These are phyloP conservation scores for Pseudognaphalium luteoalbum DNA, from an alignment of 129 eudicot species.

Conservation along the genomic window DNA sequence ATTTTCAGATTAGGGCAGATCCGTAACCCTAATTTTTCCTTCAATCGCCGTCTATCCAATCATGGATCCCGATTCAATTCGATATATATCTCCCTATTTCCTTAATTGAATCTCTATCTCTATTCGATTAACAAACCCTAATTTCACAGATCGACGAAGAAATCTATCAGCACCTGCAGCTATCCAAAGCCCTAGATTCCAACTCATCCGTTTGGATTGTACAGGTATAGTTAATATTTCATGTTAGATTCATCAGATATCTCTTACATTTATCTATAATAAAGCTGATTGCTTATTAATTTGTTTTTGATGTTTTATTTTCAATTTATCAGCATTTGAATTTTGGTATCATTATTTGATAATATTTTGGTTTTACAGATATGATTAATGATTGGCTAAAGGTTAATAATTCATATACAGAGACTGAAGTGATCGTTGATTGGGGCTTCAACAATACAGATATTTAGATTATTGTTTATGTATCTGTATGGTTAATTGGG, in stretches of 20 bases:
- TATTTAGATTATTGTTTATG: background rate
- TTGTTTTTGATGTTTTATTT: background rate
- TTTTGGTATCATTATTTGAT: background rate
- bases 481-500: background rate
- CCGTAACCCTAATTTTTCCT: constrained; percentile 20
- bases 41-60: background rate
- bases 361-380: background rate
- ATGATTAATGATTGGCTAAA: background rate
- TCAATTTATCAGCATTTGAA: background rate
- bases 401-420: background rate
- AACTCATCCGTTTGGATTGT: background rate
- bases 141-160: background rate
- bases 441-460: background rate
- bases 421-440: background rate
- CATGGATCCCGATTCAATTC: too few relatives aligned
- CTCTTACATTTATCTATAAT: background rate
- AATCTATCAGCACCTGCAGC: background rate
- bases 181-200: background rate
- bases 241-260: background rate
- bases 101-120: too few relatives aligned
- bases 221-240: background rate
- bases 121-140: background rate
- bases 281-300: background rate
- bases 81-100: background rate
- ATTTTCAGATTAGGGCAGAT: too few relatives aligned